phyloP scores from a whole-genome alignment of 768 basidiomycete genomes.

The Suillus subluteus region DNA sequence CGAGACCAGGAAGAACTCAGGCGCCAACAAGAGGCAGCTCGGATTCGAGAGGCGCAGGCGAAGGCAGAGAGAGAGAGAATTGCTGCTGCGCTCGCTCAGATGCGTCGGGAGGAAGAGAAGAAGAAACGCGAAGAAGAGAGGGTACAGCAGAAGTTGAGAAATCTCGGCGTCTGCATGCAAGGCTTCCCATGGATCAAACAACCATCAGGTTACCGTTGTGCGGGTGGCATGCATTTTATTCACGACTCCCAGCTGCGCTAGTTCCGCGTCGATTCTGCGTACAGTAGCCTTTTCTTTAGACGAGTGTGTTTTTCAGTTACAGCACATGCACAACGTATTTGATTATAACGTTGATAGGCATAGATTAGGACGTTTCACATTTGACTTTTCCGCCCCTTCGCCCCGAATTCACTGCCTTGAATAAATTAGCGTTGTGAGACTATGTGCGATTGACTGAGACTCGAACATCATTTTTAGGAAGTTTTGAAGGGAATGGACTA shows the following conservation, averaged over 20 bases:
- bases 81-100: constrained; percentile 32
- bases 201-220: constrained; percentile 46
- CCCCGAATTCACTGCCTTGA: no score
- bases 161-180: constrained; percentile 52
- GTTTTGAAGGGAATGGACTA: no score
- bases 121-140: constrained; percentile 29
- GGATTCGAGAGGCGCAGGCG: constrained; percentile 18
- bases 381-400: no score
- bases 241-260: constrained; percentile 29
- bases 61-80: constrained; percentile 24
- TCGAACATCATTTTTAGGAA: no score
- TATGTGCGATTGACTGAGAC: no score
- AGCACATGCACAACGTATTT: background rate
- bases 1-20: constrained; percentile 24
- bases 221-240: constrained; percentile 50
- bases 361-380: no score
- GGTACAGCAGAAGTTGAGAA: constrained; percentile 44
- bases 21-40: constrained; percentile 25
- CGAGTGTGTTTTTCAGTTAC: background rate
- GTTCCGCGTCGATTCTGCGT: background rate
- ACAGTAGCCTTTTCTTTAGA: background rate
- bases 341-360: no score
- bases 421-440: no score
- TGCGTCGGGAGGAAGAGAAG: constrained; percentile 30
- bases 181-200: constrained; percentile 51